Evolutionary conservation across 164 flowering plant genomes (phyloP), one percentile per base, ranked within the genome.

Genomic region (Sedum album): DNA sequence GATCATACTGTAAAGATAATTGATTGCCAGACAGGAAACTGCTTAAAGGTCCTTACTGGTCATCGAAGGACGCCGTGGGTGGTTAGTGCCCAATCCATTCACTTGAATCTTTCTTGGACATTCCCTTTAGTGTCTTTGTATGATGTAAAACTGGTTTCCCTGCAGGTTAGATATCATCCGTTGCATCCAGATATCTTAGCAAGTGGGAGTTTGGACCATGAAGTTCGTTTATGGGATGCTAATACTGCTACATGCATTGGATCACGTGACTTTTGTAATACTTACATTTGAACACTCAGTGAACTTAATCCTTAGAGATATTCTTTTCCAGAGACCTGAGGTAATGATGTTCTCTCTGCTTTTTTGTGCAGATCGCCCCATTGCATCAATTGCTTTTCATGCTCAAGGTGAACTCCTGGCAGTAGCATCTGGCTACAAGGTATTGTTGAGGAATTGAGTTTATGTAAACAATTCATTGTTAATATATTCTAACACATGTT

Each of bases 401-500:
- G 95, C 96, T 68, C 84, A 80, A 70, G 98, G 97, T 48, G 96
- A 91, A 46, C 75, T 89, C 71, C 86, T 94, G 71, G 98, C 97
- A 63, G 96, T 94, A 35, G 98, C 98, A 51, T 89, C 97, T n/a
- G 97, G 98, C 31, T 97, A 91, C 80, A 94, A 94, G 97, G 98
- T 94, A 55, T 73, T 72, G 28, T 30, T 49, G 71, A 31, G 42
- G 31, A 55, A n/a, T 39, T 30, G 35, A n/a, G 53, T 31, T 42
- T 53, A 6, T 65, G 15, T 66, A 13, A 25, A 26, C 1, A 33
- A 17, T 66, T 18, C 2, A n/a, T 11, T 67, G 35, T 21, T 44
- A 17, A 30, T 31, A 31, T 72, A 2, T 6, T 49, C 60, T 69
- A 53, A 60, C 39, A 20, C 26, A 17, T 31, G 64, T n/a, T 46